Base-by-base conservation (phyloP, 176 grass and related monocot genomes). In the Raddia distichophylla region DNA sequence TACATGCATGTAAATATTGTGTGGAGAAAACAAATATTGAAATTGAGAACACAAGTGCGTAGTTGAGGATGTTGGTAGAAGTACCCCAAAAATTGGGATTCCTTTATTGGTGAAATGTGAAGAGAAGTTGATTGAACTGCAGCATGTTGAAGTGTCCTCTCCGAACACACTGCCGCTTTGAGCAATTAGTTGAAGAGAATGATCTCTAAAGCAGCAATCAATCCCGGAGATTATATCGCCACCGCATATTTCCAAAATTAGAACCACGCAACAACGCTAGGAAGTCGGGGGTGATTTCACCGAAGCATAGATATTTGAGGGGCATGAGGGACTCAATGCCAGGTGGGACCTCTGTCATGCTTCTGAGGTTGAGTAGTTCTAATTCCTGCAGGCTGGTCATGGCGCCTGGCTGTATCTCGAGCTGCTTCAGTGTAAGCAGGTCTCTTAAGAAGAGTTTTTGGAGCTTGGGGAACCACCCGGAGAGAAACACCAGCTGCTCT, bases 371-470 rank as follows among this genome's bases (percentile, higher is more conserved):
- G 27, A 0, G 1, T 3, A 88, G 49, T 0, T 0, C 0, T 50
- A 83, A 18, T 15, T 3, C 3, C 54, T 88, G 43, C 8, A 79
- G n/a, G 64, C 32, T 65, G 1, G 3, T 0, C 73, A 88, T 52
- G 18, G 85, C 48, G 3, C 37, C 71, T 52, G 43, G 4, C 17
- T 87, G 60, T 74, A 87, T 87, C 70, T 71, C n/a, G 5, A 88
- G 33, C 20, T 13, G 5, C 32, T 58, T 9, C 1, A 88, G 64
- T 19, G 15, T 6, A 3, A 18, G 32, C 57, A 88, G 10, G 47
- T 74, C 5, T 18, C 0, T 0, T 44, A 83, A 56, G 0, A 0
- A 0, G 5, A 83, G 40, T 18, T 0, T 1, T 11, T 77, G 73
- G 43, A 87, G 32, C 17, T 64, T 87, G 10, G 79, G 85, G 3